Base-by-base conservation (phyloP, 2,329 filamentous ascomycete genomes). In the Didymella keratinophila region DNA sequence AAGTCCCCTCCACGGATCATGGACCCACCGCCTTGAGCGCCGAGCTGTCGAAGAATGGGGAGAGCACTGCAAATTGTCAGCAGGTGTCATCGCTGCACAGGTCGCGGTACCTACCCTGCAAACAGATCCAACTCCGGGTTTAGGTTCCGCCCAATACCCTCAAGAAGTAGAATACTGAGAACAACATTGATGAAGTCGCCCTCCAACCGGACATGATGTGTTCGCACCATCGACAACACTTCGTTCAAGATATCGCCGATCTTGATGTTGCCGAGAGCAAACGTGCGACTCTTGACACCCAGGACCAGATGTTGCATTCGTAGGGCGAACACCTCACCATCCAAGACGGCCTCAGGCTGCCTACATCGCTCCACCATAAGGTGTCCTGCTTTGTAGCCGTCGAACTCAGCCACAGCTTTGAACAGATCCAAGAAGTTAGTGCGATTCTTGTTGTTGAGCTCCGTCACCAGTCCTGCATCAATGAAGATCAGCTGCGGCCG, bases 141-240 rank as follows among this genome's bases (percentile, higher is more conserved):
- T 16, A 99, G 79, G 58, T 84, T 92, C 61, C 95, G 86, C 0
- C 95, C 95, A 70, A 98, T 99, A 7, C 95, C 95, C 75, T 99
- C 95, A 1, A 99, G 83, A 2, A 99, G 83, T 32, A 99, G 80
- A 52, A 98, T 97, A 59, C 92, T 96, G 58, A 99, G 89, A 28
- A 99, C 94, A 4, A 99, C 95, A 72, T 99, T 99, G 73, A 99
- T 93, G 73, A 98, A 99, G 75, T 99, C 95, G 9, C 95, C 95
- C 77, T 99, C 95, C 49, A 99, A 85, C 9, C 95, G 86, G 4
- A 99, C 95, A 73, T 99, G 95, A 75, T 99, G 95, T 10, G 83
- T 81, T 54, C 95, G 87, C 28, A 99, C 95, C 93, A 99, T 97
- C 58, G 84, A 84, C 43, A 99, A 82, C 0, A 98, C 95, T 68